A percentile compares a stretch with the other conserved stretches of the same genome.
These are phyloP conservation scores for Eucalyptus rudis DNA, from an alignment of 345 rosid species.

Conservation along the genomic window DNA sequence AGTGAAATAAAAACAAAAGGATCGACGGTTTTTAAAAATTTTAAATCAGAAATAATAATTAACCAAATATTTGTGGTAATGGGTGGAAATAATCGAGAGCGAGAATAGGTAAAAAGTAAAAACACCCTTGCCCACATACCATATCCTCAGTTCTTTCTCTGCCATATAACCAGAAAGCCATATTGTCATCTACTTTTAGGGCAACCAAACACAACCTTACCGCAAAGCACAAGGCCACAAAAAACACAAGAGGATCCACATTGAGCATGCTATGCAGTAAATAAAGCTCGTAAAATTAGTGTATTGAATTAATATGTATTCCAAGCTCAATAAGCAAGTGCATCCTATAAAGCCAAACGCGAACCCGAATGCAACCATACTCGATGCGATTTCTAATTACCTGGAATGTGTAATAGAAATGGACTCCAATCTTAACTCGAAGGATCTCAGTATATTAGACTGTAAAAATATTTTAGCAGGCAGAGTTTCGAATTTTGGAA, in stretches of 20 bases:
- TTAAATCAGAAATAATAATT: not conserved
- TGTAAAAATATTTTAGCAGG: not conserved
- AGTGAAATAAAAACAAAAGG: too few species aligned
- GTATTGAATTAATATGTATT: not conserved
- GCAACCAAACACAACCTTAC: not conserved
- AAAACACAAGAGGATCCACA: not conserved
- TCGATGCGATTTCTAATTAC: not conserved
- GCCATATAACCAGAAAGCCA: not conserved
- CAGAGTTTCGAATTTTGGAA: not conserved
- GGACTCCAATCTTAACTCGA: not conserved
- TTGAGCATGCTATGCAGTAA: not conserved
- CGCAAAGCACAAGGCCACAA: not conserved
- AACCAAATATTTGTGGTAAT: not conserved
- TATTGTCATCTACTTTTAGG: not conserved
- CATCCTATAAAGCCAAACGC: not conserved
- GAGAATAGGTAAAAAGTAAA: not conserved
- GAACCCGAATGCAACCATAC: not conserved
- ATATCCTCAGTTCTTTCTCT: too few species aligned
- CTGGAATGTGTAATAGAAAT: not conserved
- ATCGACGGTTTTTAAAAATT: fast-evolving
- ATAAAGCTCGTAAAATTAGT: not conserved
- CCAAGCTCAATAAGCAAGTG: not conserved
- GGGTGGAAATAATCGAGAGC: not conserved
- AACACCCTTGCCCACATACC: not conserved
- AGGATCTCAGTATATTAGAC: not conserved